These are phyloP conservation scores for Pseudogymnoascus sp. DNA, from an alignment of 2,329 filamentous ascomycete genomes.

Conservation along the genomic window DNA sequence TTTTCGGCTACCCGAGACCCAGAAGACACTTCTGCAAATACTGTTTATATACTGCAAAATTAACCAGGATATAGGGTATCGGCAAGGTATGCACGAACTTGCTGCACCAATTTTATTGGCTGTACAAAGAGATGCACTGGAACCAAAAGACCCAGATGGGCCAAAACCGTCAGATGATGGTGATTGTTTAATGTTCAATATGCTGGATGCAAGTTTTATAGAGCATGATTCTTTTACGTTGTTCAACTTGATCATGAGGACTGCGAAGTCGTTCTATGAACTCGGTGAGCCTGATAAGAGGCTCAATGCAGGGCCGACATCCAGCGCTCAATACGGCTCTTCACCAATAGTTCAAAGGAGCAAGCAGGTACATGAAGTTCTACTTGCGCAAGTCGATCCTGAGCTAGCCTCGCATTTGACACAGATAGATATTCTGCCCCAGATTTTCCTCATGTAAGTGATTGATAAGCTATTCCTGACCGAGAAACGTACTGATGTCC, in stretches of 20 bases:
- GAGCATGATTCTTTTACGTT: slow-evolving; percentile 88
- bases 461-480: background rate
- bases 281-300: slow-evolving; percentile 35
- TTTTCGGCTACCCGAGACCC: slow-evolving; percentile 73
- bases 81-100: slow-evolving; percentile 98
- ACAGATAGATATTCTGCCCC: slow-evolving; percentile 81
- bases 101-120: slow-evolving; percentile 84
- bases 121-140: slow-evolving; percentile 71
- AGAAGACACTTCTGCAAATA: slow-evolving; percentile 76
- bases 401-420: slow-evolving; percentile 74
- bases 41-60: slow-evolving; percentile 93
- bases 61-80: slow-evolving; percentile 76
- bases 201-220: slow-evolving; percentile 65
- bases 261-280: slow-evolving; percentile 80
- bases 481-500: slow-evolving; percentile 9
- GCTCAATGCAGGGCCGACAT: slow-evolving; percentile 23
- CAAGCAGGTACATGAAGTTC: slow-evolving; percentile 75
- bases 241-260: slow-evolving; percentile 82
- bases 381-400: slow-evolving; percentile 72
- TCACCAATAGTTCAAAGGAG: slow-evolving; percentile 80
- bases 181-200: slow-evolving; percentile 43
- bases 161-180: slow-evolving; percentile 9
- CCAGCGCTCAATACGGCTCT: slow-evolving; percentile 30
- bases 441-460: slow-evolving; percentile 85
- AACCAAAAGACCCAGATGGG: slow-evolving; percentile 26